Evolutionary conservation across 2,329 filamentous ascomycete genomes (phyloP), one percentile per base, ranked within the genome.

Genomic region (Talaromyces albobiverticillius): DNA sequence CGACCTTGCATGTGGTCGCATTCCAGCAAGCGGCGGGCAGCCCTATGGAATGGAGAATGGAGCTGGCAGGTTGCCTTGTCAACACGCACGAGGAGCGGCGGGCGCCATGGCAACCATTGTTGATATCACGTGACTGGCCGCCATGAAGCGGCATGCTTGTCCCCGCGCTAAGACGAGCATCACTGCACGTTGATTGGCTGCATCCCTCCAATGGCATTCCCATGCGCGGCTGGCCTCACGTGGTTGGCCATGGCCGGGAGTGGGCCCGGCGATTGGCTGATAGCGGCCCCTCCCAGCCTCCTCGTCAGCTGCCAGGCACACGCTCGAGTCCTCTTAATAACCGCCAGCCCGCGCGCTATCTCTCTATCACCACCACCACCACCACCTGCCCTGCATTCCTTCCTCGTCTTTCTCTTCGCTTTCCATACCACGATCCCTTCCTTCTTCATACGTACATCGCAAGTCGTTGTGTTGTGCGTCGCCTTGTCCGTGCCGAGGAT

Each of bases 171-270:
- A 53, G 36, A 42, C 1, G 13, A 4, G 3, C 3, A n/a, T 38
- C 10, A 11, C 1, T 8, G 10, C 10, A 16, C 45, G 22, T 18
- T 47, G 46, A 57, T 57, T 57, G 46, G 55, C 41, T 41, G 32
- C 16, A 4, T 8, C 3, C 10, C 26, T 13, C 11, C 8, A 18
- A 22, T 54, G n/a, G 43, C 50, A 57, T 53, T 57, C 46, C 23
- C 46, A 47, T 58, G 61, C 60, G 62, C 60, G 63, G 62, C 59
- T 61, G 61, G 62, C 46, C 56, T 65, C 60, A 64, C 63, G 57
- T 66, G 64, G 57, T 54, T 57, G 43, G 45, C 20, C 46, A 57
- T 45, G 57, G 52, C 47, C 46, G 60, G 56, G 23, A 26, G 40
- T 38, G 63, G 58, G 59, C 61, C 64, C 59, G 59, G 36, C 47